phyloP scores from a whole-genome alignment of 306 rosid genomes.

The Cotoneaster glaucophyllus region DNA sequence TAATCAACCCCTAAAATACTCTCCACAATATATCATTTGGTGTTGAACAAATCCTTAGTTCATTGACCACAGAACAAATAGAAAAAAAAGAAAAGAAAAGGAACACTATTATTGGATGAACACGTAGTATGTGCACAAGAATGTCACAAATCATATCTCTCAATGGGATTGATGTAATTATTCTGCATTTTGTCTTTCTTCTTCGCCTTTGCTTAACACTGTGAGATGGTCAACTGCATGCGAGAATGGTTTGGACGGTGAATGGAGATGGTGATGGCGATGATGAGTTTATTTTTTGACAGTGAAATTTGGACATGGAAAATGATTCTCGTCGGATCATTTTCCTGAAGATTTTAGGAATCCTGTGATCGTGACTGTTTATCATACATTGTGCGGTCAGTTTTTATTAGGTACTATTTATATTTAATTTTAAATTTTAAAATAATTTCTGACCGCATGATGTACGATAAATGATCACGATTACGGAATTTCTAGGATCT shows the following conservation, averaged over 20 bases:
- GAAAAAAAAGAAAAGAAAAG: too few relatives aligned
- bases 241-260: neutral
- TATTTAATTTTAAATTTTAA: too few relatives aligned
- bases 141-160: neutral
- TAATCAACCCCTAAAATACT: too few relatives aligned
- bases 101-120: neutral
- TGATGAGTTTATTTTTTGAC: too few relatives aligned
- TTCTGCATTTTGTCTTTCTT: neutral
- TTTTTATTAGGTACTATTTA: too few relatives aligned
- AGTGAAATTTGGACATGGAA: too few relatives aligned
- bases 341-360: accelerated
- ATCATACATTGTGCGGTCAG: accelerated
- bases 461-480: accelerated
- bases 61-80: too few relatives aligned
- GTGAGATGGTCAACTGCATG: neutral
- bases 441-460: accelerated
- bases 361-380: accelerated
- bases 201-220: neutral
- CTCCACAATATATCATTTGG: too few relatives aligned
- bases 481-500: too few relatives aligned
- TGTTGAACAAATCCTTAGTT: too few relatives aligned
- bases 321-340: too few relatives aligned
- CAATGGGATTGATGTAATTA: neutral
- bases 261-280: too few relatives aligned
- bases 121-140: neutral